Evolutionary conservation across 345 rosid genomes (phyloP), one percentile per base, ranked within the genome.

Genomic region (Odontarrhena argentea): DNA sequence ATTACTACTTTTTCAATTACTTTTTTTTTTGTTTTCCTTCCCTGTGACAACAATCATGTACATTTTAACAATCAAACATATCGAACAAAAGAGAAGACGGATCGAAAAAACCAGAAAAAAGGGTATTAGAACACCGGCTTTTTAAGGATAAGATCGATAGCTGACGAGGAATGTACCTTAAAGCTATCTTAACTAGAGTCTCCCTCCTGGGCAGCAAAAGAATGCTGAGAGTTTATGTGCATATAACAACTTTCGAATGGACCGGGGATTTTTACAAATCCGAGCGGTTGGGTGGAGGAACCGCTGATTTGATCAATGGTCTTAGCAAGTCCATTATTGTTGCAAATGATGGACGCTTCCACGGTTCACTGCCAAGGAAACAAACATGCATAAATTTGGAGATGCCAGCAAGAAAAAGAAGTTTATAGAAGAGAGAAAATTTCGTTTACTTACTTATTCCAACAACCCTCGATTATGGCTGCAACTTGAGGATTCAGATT

Each of bases 331-430:
- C 99, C 99, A 91, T 91, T 62, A 94, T 87, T 7, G 58, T 70
- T 35, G 85, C 77, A 74, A 95, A 95, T 47, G 99, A 95, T 41
- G 99, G 99, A 22, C 99, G 96, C 70, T 91, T 91, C 96, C 97
- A 74, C 8, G 99, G 92, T 65, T 89, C 99, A 24, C 99, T 95
- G 49, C 79, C 77, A 78, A 49, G 26, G 15, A 25, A 24, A 48
- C 9, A 18, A 3, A 37, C n/a, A 43, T 42, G 8, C 45, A 45
- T 53, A 7, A 53, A 47, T 4, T 34, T 6, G 30, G 40, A 13
- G 45, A 55, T 47, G 46, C 36, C 28, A 45, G 12, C 14, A 4
- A 12, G 9, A 40, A 3, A 26, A 38, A 10, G 13, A 5, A 57
- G 2, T 5, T 4, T 24, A 7, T 2, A 8, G 28, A 25, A 61